A percentile compares a stretch with the other conserved stretches of the same genome.
Evolutionary conservation across 2,329 filamentous ascomycete species (phyloP).

Genomic region (Pseudogymnoascus sp.): DNA sequence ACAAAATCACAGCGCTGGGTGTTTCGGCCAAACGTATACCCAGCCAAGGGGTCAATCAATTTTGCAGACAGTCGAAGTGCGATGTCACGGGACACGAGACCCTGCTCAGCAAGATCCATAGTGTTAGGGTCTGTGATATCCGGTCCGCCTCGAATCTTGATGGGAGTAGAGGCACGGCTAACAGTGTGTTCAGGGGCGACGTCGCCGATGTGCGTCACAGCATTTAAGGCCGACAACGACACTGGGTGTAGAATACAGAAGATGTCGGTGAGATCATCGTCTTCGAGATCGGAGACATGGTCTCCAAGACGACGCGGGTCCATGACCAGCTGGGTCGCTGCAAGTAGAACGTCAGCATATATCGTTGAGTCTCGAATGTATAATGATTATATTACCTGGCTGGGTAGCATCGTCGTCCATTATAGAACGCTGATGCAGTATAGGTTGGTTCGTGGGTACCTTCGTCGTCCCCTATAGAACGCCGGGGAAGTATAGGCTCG

Average conservation of each 20-base stretch:
- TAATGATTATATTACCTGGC: neutral
- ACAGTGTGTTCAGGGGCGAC: slow-evolving; percentile 52
- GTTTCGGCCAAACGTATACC: slow-evolving; percentile 85
- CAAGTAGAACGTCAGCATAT: neutral
- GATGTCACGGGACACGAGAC: slow-evolving; percentile 45
- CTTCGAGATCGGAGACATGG: slow-evolving; percentile 73
- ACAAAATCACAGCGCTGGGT: slow-evolving; percentile 59
- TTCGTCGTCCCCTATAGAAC: neutral
- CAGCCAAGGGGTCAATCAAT: slow-evolving; percentile 57
- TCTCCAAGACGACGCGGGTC: slow-evolving; percentile 73
- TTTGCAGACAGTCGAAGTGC: slow-evolving; percentile 70
- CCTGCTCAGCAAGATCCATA: slow-evolving; percentile 17
- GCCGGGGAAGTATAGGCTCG: neutral
- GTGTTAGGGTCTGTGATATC: slow-evolving; percentile 11
- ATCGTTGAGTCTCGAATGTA: no score
- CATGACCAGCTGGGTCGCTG: slow-evolving; percentile 69
- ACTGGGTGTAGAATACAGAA: slow-evolving; percentile 80
- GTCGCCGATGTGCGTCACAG: slow-evolving; percentile 45
- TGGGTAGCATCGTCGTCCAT: slow-evolving; percentile 2
- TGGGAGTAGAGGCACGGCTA: slow-evolving; percentile 40
- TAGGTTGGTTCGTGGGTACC: neutral
- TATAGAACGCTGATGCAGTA: neutral
- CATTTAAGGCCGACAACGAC: slow-evolving; percentile 61
- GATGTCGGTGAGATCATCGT: slow-evolving; percentile 79
- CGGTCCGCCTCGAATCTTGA: slow-evolving; percentile 18